A percentile compares a stretch with the other conserved stretches of the same genome.
phyloP scores from a whole-genome alignment of 495 filamentous ascomycete species.

The Penicillium nucicola region DNA sequence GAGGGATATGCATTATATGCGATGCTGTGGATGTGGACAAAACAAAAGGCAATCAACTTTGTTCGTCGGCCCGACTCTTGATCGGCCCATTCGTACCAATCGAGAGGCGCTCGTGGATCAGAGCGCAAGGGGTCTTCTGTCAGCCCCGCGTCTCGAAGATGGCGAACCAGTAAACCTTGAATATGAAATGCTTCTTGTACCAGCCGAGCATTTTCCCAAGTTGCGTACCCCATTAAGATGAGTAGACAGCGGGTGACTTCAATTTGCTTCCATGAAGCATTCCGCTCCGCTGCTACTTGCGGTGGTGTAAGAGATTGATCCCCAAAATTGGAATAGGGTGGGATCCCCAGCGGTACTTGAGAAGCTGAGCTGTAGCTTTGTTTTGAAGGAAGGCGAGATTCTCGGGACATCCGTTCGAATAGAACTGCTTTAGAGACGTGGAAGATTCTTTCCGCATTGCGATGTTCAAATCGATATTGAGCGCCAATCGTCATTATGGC shows the following conservation, averaged over 20 bases:
- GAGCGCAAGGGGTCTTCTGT: conserved; percentile 19
- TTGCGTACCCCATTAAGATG: conserved; percentile 36
- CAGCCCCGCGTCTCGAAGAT: conserved; percentile 31
- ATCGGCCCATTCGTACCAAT: conserved; percentile 40
- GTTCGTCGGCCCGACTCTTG: conserved; percentile 38
- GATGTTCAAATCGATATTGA: conserved; percentile 38
- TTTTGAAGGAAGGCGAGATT: conserved; percentile 17
- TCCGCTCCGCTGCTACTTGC: conserved; percentile 4
- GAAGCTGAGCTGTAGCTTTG: conserved; percentile 2
- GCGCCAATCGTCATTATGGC: conserved; percentile 36
- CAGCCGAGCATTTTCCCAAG: conserved; percentile 36
- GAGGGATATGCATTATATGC: conserved; percentile 40
- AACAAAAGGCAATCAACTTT: conserved; percentile 38
- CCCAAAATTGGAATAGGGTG: conserved; percentile 12
- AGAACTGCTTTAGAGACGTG: conserved; percentile 33
- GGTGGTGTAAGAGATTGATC: conserved; percentile 2
- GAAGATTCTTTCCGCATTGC: conserved; percentile 34
- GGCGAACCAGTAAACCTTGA: conserved; percentile 31
- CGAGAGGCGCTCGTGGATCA: conserved; percentile 21
- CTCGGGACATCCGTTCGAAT: conserved; percentile 27
- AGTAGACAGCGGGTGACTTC: conserved; percentile 37
- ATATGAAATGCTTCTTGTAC: conserved; percentile 37
- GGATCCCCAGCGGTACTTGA: conserved; percentile 8
- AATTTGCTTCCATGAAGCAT: conserved; percentile 21
- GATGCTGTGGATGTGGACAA: conserved; percentile 38